Percentiles rank a stretch among this genome's conserved stretches.
Evolutionary conservation across 2,329 filamentous ascomycete species (phyloP).

Genomic region (Fonsecaea pedrosoi): DNA sequence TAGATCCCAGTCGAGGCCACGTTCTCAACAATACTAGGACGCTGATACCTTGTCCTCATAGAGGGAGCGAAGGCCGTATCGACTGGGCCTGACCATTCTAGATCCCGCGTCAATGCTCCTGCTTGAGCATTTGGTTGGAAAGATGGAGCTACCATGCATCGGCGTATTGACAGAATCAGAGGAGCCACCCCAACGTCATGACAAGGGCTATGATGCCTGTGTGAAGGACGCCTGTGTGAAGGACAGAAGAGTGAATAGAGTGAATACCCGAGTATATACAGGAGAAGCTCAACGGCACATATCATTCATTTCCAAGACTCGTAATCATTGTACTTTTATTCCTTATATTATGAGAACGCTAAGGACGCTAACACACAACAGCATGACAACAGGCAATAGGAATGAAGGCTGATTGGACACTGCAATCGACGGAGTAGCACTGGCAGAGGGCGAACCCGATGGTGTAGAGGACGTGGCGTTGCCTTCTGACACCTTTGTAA

Average conservation of each 20-base stretch:
- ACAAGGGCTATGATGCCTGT: too few relatives aligned
- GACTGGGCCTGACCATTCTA: too few relatives aligned
- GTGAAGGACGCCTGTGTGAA: neutral
- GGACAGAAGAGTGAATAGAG: neutral
- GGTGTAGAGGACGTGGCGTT: conserved; percentile 19
- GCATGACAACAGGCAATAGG: neutral
- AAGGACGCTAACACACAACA: conserved; percentile 14
- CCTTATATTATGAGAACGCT: conserved; percentile 9
- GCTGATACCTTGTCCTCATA: too few relatives aligned
- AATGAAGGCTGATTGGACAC: neutral
- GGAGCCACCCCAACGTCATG: too few relatives aligned
- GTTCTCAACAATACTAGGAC: too few relatives aligned
- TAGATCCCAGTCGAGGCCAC: too few relatives aligned
- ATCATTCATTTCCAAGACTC: neutral
- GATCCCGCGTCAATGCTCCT: too few relatives aligned
- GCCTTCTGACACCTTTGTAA: conserved; percentile 28
- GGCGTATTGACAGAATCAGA: too few relatives aligned
- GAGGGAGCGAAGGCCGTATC: too few relatives aligned
- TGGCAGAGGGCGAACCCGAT: conserved; percentile 19
- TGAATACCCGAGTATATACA: neutral
- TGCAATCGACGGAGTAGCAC: conserved; percentile 5
- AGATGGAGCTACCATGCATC: too few relatives aligned
- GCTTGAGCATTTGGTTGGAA: too few relatives aligned
- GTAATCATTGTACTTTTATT: neutral
- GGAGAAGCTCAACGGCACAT: neutral